Evolutionary conservation across 768 basidiomycete genomes (phyloP).

Genomic region (Boletus huronensis): DNA sequence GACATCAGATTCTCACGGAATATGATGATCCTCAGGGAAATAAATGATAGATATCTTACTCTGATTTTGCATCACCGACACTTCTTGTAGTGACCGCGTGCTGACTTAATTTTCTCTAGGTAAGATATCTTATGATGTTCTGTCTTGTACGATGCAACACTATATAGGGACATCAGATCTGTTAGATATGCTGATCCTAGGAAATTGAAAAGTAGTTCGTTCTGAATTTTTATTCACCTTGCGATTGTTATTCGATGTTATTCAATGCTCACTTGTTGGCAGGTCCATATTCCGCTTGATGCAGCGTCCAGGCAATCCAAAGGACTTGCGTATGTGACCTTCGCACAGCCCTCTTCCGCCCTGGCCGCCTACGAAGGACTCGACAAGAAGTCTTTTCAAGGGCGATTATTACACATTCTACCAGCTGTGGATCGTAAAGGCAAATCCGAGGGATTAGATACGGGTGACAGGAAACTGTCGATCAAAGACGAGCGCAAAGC

Average conservation of each 20-base stretch:
- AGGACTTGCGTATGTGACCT: slow-evolving; percentile 63
- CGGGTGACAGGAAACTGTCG: slow-evolving; percentile 42
- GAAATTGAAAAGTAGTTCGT: slow-evolving; percentile 46
- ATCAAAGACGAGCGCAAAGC: slow-evolving; percentile 58
- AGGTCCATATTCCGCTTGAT: slow-evolving; percentile 61
- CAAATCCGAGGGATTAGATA: slow-evolving; percentile 41
- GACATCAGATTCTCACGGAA: slow-evolving; percentile 46
- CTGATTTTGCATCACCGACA: slow-evolving; percentile 13
- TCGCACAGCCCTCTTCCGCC: slow-evolving; percentile 43
- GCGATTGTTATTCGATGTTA: background rate
- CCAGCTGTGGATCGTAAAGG: slow-evolving; percentile 72
- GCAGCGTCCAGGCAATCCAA: slow-evolving; percentile 44
- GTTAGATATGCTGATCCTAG: slow-evolving; percentile 41
- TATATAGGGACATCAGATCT: slow-evolving; percentile 58
- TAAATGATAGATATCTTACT: slow-evolving; percentile 55
- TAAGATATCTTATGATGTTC: background rate
- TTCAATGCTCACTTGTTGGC: slow-evolving; percentile 3
- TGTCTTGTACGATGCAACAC: background rate
- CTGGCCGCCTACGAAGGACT: slow-evolving; percentile 71
- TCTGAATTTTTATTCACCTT: slow-evolving; percentile 32
- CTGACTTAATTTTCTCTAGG: slow-evolving; percentile 14
- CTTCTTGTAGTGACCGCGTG: background rate
- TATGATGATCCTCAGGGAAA: slow-evolving; percentile 37
- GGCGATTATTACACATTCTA: slow-evolving; percentile 85
- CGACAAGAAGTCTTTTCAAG: slow-evolving; percentile 86